phyloP scores from a whole-genome alignment of 352 stramenopile genomes.

The Phytophthora palmivora region DNA sequence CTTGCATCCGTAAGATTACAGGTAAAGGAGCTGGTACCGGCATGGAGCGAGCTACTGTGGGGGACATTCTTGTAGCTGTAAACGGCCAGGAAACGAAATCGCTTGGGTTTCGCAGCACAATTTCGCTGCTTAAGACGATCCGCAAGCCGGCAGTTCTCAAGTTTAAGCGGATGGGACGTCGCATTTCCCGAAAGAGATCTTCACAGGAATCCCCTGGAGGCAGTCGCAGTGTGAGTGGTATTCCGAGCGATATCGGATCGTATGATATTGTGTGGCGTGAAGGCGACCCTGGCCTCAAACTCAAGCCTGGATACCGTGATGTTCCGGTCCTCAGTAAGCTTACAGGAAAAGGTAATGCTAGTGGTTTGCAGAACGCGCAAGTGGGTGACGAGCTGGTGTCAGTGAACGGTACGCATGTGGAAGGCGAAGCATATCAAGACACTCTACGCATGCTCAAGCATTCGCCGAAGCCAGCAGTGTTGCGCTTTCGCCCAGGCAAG shows the following conservation, averaged over 20 bases:
- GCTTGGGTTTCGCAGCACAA: slow-evolving; percentile 85
- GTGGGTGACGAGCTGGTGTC: slow-evolving; percentile 87
- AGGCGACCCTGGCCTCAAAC: slow-evolving; percentile 84
- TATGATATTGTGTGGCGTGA: slow-evolving; percentile 92
- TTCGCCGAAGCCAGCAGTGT: slow-evolving; percentile 81
- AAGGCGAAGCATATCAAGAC: slow-evolving; percentile 84
- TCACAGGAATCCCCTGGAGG: slow-evolving; percentile 42
- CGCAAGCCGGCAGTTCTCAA: slow-evolving; percentile 88
- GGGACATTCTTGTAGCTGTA: slow-evolving; percentile 83
- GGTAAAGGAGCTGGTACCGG: slow-evolving; percentile 85
- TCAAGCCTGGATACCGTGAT: slow-evolving; percentile 81
- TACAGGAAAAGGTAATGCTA: slow-evolving; percentile 84
- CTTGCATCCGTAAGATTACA: slow-evolving; percentile 89
- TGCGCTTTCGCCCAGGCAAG: slow-evolving; percentile 77
- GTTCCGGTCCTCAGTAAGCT: slow-evolving; percentile 85
- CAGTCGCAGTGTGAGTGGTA: slow-evolving; percentile 37
- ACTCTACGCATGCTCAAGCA: slow-evolving; percentile 90
- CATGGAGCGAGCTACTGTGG: slow-evolving; percentile 83
- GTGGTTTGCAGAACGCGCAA: slow-evolving; percentile 81
- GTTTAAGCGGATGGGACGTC: slow-evolving; percentile 88
- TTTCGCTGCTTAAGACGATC: slow-evolving; percentile 87
- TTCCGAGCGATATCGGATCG: slow-evolving; percentile 61
- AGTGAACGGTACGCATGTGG: slow-evolving; percentile 83
- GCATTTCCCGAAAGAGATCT: slow-evolving; percentile 66
- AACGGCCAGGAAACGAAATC: slow-evolving; percentile 89